These are phyloP conservation scores for Zygoascus tannicola DNA, from an alignment of 805 yeast species.

Conservation along the genomic window DNA sequence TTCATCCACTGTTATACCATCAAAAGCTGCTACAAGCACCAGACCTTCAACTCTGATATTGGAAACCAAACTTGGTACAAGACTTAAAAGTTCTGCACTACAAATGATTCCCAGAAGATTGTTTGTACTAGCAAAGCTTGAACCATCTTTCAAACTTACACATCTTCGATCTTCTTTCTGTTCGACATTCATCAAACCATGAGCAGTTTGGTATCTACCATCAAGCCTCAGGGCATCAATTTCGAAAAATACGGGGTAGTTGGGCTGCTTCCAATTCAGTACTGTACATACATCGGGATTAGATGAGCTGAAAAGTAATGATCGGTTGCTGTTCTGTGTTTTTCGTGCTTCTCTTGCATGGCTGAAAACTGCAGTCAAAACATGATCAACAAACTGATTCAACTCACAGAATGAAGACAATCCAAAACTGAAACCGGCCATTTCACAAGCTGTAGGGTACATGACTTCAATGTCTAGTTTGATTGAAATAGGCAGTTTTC, in stretches of 20 bases:
- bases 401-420: constrained; percentile 38
- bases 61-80: constrained; percentile 69
- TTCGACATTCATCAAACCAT: constrained; percentile 20
- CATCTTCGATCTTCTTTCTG: constrained; percentile 31
- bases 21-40: constrained; percentile 43
- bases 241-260: constrained; percentile 84
- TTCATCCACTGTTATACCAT: constrained; percentile 4
- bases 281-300: constrained; percentile 89
- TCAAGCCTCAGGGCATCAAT: constrained; percentile 37
- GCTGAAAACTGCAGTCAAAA: constrained; percentile 62
- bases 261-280: constrained; percentile 97
- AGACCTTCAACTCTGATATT: constrained; percentile 73
- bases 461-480: constrained; percentile 67
- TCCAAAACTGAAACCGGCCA: constrained; percentile 10
- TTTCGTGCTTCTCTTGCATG: constrained; percentile 47
- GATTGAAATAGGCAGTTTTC: constrained; percentile 45
- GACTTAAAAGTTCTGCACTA: constrained; percentile 55
- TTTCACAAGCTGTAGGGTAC: constrained; percentile 50
- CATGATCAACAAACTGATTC: constrained; percentile 66
- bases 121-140: constrained; percentile 68
- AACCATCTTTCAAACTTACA: constrained; percentile 67
- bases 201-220: constrained; percentile 21
- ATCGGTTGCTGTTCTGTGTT: constrained; percentile 34
- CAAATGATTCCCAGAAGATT: constrained; percentile 79
- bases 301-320: constrained; percentile 75